Conservation (phyloP, 305 asterid species). For the Euphrasia arctica region DNA sequence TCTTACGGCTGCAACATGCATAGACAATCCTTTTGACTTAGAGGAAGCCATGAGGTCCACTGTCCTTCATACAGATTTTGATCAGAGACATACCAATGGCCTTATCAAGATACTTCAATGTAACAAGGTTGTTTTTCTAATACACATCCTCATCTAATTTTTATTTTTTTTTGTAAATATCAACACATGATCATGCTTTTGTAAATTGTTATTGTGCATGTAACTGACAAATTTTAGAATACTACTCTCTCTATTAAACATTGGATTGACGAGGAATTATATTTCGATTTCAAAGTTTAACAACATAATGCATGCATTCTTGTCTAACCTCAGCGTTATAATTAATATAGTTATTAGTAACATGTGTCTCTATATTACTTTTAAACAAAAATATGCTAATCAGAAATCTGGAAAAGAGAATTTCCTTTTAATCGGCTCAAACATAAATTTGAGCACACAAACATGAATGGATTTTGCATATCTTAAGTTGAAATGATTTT, state of each 20-base stretch:
- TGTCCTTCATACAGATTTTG: conserved; percentile 43
- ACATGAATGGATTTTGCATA: conserved; percentile 5
- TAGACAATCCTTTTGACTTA: conserved; percentile 94
- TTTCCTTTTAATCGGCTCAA: conserved; percentile 5
- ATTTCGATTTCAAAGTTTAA: conserved; percentile 9
- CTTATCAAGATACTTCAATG: conserved; percentile 66
- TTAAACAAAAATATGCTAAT: neutral
- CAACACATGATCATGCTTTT: conserved; percentile 18
- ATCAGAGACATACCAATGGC: conserved; percentile 63
- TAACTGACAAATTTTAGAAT: conserved; percentile 9
- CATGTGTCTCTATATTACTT: conserved; percentile 14
- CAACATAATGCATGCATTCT: conserved; percentile 8
- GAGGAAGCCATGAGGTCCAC: conserved; percentile 71
- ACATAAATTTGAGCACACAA: conserved; percentile 5
- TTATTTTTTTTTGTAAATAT: conserved; percentile 1
- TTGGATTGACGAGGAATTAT: neutral
- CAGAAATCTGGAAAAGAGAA: neutral
- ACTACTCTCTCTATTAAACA: neutral
- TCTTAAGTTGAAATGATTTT: conserved; percentile 3
- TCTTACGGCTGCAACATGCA: conserved; percentile 90
- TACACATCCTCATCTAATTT: conserved; percentile 14
- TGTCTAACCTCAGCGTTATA: conserved; percentile 9
- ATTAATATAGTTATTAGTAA: conserved; percentile 5
- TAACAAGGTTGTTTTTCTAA: conserved; percentile 60
- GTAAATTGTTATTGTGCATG: conserved; percentile 8